Evolutionary conservation across 2,329 filamentous ascomycete species (phyloP).

Genomic region (Alternaria sp.): DNA sequence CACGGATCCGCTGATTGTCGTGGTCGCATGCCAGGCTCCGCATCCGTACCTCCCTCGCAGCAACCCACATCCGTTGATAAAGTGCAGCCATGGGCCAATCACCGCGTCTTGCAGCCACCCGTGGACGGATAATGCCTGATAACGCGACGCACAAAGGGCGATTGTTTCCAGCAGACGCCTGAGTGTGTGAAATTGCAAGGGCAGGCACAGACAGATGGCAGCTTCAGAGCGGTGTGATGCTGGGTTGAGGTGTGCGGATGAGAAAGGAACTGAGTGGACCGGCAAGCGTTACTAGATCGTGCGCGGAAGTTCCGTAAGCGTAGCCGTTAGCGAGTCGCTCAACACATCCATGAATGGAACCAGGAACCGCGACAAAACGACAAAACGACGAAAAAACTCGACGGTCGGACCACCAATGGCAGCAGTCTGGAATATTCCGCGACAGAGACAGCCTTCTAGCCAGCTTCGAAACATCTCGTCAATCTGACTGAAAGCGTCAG

Average conservation of each 20-base stretch:
- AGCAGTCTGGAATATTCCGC: background rate
- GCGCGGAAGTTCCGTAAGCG: slow-evolving; percentile 19
- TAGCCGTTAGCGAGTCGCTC: slow-evolving; percentile 22
- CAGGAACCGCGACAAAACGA: slow-evolving; percentile 5
- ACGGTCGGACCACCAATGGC: background rate
- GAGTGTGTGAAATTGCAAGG: slow-evolving; percentile 21
- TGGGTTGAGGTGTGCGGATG: slow-evolving; percentile 25
- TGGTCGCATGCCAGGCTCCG: slow-evolving; percentile 16
- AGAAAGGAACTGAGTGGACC: slow-evolving; percentile 22
- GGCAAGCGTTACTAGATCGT: slow-evolving; percentile 13
- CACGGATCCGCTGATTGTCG: slow-evolving; percentile 19
- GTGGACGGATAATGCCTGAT: slow-evolving; percentile 30
- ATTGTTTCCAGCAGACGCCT: slow-evolving; percentile 16
- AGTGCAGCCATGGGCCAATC: slow-evolving; percentile 35
- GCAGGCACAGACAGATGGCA: slow-evolving; percentile 23
- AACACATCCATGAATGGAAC: slow-evolving; percentile 4
- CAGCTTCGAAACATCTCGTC: background rate
- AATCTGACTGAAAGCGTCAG: background rate
- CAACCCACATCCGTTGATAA: slow-evolving; percentile 26
- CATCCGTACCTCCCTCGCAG: slow-evolving; percentile 31
- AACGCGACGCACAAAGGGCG: slow-evolving; percentile 32
- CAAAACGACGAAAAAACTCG: background rate
- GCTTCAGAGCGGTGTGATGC: slow-evolving; percentile 28
- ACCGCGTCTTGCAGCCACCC: slow-evolving; percentile 15
- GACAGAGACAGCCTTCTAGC: background rate